Evolutionary conservation across 257 asterid genomes (phyloP).

Genomic region (Salvia miltiorrhiza): DNA sequence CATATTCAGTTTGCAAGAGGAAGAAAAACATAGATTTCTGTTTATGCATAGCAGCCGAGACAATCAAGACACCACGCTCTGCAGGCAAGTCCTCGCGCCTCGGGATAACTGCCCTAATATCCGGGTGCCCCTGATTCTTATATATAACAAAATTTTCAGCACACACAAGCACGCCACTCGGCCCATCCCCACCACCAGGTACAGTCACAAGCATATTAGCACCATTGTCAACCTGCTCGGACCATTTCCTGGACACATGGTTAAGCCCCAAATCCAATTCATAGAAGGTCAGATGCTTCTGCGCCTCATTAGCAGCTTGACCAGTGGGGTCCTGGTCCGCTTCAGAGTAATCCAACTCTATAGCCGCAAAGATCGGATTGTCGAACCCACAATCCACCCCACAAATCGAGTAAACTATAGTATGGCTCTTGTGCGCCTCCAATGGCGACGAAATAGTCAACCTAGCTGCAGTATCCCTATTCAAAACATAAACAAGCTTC

Average conservation of each 20-base stretch:
- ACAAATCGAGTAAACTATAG: slow-evolving; percentile 72
- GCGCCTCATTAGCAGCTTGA: slow-evolving; percentile 86
- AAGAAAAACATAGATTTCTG: slow-evolving; percentile 98
- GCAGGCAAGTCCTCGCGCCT: slow-evolving; percentile 94
- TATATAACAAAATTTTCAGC: slow-evolving; percentile 95
- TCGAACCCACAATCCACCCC: slow-evolving; percentile 98
- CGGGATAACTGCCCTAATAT: slow-evolving; percentile 93
- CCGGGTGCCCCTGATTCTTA: slow-evolving; percentile 95
- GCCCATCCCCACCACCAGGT: slow-evolving; percentile 99
- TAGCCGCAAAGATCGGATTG: slow-evolving; percentile 94
- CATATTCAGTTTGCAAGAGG: slow-evolving; percentile 95
- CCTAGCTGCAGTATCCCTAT: slow-evolving; percentile 96
- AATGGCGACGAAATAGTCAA: slow-evolving; percentile 89
- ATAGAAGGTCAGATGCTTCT: slow-evolving; percentile 88
- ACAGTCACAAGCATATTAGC: slow-evolving; percentile 97
- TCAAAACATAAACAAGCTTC: slow-evolving; percentile 96
- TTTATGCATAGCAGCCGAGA: slow-evolving; percentile 91
- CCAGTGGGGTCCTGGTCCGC: slow-evolving; percentile 99
- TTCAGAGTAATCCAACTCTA: slow-evolving; percentile 92
- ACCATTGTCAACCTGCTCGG: slow-evolving; percentile 95
- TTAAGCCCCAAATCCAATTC: slow-evolving; percentile 96
- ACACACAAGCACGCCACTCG: slow-evolving; percentile 98
- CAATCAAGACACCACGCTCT: slow-evolving; percentile 94
- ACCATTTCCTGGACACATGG: slow-evolving; percentile 97
- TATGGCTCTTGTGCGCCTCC: slow-evolving; percentile 97